phyloP scores from a whole-genome alignment of 495 filamentous ascomycete genomes.

The Pseudomonodictys pantanalensis region DNA sequence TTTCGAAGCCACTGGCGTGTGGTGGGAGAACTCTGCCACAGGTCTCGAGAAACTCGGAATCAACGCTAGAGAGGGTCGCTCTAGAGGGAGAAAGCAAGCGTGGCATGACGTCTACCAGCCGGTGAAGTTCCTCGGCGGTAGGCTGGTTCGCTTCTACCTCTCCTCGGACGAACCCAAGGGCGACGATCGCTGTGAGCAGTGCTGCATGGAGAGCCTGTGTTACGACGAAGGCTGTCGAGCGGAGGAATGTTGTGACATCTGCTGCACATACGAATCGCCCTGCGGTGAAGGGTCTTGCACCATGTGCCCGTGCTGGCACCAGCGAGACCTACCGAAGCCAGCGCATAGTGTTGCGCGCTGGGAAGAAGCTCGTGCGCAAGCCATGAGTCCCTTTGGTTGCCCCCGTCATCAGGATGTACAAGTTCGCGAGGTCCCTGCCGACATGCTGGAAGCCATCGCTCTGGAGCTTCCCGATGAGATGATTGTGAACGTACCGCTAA shows the following conservation, averaged over 20 bases:
- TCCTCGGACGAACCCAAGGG: no score
- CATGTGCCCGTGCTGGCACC: neutral
- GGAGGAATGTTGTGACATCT: neutral
- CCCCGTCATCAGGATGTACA: neutral
- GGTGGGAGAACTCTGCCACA: neutral
- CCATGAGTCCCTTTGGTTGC: neutral
- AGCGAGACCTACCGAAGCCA: neutral
- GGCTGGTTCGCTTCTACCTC: no score
- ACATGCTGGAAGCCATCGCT: neutral
- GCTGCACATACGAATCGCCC: neutral
- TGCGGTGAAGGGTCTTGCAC: neutral
- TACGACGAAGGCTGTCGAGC: neutral
- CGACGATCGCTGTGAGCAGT: neutral
- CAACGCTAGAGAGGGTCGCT: neutral
- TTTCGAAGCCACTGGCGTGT: neutral
- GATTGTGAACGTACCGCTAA: neutral
- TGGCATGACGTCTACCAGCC: no score
- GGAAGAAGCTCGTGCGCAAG: neutral
- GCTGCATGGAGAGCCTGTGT: neutral
- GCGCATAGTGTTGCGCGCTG: neutral
- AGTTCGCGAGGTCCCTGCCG: neutral
- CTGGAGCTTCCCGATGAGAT: neutral
- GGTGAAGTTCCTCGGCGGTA: no score
- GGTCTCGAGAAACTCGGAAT: neutral
- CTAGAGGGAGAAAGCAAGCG: neutral